Percentiles rank a stretch among this genome's conserved stretches.
These are phyloP conservation scores for Boehmeria nivea DNA, from an alignment of 306 rosid species.

Conservation along the genomic window DNA sequence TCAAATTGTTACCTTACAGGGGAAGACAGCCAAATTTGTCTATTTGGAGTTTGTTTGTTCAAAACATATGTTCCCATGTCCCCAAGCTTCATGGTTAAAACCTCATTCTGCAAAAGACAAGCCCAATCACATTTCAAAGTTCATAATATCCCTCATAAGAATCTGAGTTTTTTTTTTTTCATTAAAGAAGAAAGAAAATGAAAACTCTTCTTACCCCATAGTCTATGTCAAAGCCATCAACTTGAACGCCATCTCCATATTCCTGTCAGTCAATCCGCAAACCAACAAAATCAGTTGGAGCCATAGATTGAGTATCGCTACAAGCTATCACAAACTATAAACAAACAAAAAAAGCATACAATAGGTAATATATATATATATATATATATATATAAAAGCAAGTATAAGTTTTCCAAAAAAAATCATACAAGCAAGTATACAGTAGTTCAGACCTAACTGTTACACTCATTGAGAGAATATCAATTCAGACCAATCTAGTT, in stretches of 20 bases:
- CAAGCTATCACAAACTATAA: too few relatives aligned
- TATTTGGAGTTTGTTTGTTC: conserved; percentile 87
- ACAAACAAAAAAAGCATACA: too few relatives aligned
- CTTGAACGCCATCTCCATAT: conserved; percentile 68
- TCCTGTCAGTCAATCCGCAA: conserved; percentile 43
- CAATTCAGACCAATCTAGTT: too few relatives aligned
- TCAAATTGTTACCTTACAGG: conserved; percentile 54
- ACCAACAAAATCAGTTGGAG: neutral
- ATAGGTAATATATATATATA: too few relatives aligned
- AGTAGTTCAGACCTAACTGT: too few relatives aligned
- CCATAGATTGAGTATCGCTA: too few relatives aligned
- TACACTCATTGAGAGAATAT: too few relatives aligned
- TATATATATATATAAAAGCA: too few relatives aligned
- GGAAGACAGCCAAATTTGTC: conserved; percentile 87
- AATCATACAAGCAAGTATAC: too few relatives aligned
- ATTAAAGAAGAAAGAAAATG: neutral
- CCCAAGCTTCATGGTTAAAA: conserved; percentile 70
- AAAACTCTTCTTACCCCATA: conserved; percentile 63
- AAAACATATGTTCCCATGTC: conserved; percentile 66
- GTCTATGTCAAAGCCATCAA: conserved; percentile 84
- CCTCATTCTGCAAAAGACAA: conserved; percentile 61
- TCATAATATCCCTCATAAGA: neutral
- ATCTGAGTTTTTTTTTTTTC: neutral
- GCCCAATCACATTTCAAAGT: conserved; percentile 5
- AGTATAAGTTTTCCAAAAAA: too few relatives aligned